phyloP scores from a whole-genome alignment of 108 stramenopile species.

The Stephanodiscus minutulus region DNA sequence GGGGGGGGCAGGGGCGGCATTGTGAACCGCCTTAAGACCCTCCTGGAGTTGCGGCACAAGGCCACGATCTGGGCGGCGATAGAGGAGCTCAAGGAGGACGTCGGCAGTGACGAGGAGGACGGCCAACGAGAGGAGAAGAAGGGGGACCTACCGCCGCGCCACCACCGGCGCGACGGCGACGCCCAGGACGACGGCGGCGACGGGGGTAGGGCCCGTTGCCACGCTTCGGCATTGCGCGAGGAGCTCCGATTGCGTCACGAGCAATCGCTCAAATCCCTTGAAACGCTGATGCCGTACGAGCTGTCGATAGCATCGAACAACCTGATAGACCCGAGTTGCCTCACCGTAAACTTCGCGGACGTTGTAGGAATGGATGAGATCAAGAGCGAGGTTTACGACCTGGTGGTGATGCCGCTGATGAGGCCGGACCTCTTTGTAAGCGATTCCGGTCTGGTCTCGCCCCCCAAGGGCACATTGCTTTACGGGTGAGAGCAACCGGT shows the following conservation, averaged over 20 bases:
- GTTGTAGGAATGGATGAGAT: constrained; percentile 91
- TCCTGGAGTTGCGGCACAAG: constrained; percentile 31
- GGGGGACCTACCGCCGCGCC: background rate
- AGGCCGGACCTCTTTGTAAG: constrained; percentile 82
- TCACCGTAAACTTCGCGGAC: constrained; percentile 70
- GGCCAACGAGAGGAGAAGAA: constrained; percentile 17
- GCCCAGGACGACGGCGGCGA: constrained; percentile 5
- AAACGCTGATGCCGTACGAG: constrained; percentile 61
- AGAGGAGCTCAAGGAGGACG: constrained; percentile 41
- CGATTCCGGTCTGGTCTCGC: constrained; percentile 62
- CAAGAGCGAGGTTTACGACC: constrained; percentile 88
- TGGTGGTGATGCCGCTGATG: constrained; percentile 91
- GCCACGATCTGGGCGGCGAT: constrained; percentile 33
- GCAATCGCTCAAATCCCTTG: constrained; percentile 20
- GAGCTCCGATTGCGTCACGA: constrained; percentile 29
- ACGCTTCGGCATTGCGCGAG: constrained; percentile 13
- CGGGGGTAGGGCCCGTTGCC: constrained; percentile 11
- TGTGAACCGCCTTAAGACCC: constrained; percentile 8
- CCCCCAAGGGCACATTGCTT: constrained; percentile 93
- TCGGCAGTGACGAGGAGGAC: constrained; percentile 13
- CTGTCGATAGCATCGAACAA: constrained; percentile 73
- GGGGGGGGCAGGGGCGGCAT: constrained; percentile 22
- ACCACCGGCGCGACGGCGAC: background rate
- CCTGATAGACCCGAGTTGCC: constrained; percentile 78
- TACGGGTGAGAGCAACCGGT: constrained; percentile 87